Base-by-base conservation (phyloP, 1,284 basidiomycete genomes). In the Somion occarium region DNA sequence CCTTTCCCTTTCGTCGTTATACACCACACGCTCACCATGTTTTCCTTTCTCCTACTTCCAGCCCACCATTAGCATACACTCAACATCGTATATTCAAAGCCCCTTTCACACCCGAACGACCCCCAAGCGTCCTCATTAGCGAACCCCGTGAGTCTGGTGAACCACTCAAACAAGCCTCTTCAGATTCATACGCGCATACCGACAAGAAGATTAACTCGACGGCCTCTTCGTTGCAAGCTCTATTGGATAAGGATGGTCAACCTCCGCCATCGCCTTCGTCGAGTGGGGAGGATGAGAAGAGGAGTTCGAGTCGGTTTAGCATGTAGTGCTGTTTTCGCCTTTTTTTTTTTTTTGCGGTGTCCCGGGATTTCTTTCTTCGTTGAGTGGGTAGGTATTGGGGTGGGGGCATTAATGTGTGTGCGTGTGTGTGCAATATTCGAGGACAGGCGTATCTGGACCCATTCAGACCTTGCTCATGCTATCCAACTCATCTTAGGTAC, bases 11-110 rank as follows among this genome's bases (percentile, higher is more conserved):
- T 15, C 22, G 20, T 15, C 37, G 13, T n/a, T 26, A 20, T 27
- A 46, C n/a, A n/a, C 11, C 26, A 13, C 26, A 9, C 3, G 43
- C 26, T 38, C 11, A 30, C 9, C 22, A 13, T 2, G 19, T 23
- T 18, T 26, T 22, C 23, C 5, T 9, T 41, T 30, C 46, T 24
- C 42, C 23, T 3, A 41, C 5, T 46, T 44, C 26, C 34, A 69
- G 66, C 20, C 66, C 64, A 4, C 26, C 62, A 24, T 49, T 66
- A 18, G 63, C 66, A 7, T 62, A 57, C 42, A 55, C 48, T 2
- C 67, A 69, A 49, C 61, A 67, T 44, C 56, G 55, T 49, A 46
- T 66, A n/a, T 68, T 68, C 60, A 66, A 59, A 27, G 49, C 53
- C 15, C 60, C 64, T 3, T 65, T 66, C 50, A 51, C 52, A 27